phyloP scores from a whole-genome alignment of 495 filamentous ascomycete genomes.

The Xylaria intraflava region DNA sequence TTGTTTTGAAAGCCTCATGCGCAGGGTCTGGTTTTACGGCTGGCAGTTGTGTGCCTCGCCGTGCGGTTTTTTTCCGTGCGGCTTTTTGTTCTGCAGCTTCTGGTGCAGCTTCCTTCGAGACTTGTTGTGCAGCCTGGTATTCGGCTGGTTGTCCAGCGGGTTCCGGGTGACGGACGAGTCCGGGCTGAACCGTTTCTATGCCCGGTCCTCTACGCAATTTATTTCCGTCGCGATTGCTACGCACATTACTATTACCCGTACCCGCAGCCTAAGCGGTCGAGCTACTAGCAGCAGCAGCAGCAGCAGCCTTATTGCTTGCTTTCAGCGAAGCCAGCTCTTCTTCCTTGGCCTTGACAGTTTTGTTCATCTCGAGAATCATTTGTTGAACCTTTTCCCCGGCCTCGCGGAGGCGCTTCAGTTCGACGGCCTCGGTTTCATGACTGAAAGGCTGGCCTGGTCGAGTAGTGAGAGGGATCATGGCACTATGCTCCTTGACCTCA shows the following conservation, averaged over 20 bases:
- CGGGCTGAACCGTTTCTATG: background rate
- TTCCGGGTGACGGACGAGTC: background rate
- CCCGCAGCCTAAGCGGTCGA: slow-evolving; percentile 18
- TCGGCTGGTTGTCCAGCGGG: no score
- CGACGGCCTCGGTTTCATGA: slow-evolving; percentile 62
- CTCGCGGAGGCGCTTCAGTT: slow-evolving; percentile 65
- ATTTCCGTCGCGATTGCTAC: background rate
- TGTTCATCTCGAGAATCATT: slow-evolving; percentile 55
- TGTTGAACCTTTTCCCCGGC: slow-evolving; percentile 64
- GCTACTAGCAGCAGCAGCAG: slow-evolving; percentile 11
- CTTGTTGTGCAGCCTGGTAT: no score
- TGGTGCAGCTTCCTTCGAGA: no score
- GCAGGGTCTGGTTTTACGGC: no score
- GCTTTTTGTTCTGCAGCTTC: no score
- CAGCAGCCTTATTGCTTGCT: slow-evolving; percentile 17
- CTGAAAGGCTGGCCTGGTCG: slow-evolving; percentile 65
- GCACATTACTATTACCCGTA: background rate
- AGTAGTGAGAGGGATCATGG: slow-evolving; percentile 61
- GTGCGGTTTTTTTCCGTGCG: no score
- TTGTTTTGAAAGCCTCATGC: no score
- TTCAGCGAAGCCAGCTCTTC: slow-evolving; percentile 40
- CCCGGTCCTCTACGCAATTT: background rate
- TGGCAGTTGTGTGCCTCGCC: no score
- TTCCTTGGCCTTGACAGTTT: slow-evolving; percentile 58
- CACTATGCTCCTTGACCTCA: slow-evolving; percentile 54